phyloP scores from a whole-genome alignment of 495 filamentous ascomycete species.

The Elasticomyces elasticus region DNA sequence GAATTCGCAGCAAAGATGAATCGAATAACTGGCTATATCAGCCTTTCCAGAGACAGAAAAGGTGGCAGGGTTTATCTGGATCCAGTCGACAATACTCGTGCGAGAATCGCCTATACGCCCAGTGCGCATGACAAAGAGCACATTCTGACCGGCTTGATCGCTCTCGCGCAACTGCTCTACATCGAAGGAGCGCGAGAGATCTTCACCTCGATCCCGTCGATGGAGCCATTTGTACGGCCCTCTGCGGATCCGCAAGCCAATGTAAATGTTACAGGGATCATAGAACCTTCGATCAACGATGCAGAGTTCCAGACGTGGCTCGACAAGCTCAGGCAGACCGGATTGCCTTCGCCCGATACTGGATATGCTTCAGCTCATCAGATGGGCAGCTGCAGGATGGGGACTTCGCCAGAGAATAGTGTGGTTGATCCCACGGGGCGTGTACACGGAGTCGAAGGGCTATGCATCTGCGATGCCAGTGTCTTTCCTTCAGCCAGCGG shows the following conservation, averaged over 20 bases:
- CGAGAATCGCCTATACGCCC: slow-evolving; percentile 56
- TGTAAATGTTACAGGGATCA: slow-evolving; percentile 28
- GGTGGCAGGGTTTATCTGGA: slow-evolving; percentile 67
- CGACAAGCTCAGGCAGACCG: slow-evolving; percentile 39
- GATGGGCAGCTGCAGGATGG: slow-evolving; percentile 88
- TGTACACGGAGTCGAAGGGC: slow-evolving; percentile 63
- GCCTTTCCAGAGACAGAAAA: slow-evolving; percentile 61
- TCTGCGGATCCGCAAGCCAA: slow-evolving; percentile 17
- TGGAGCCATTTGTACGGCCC: slow-evolving; percentile 57
- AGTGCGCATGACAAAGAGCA: slow-evolving; percentile 60
- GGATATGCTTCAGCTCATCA: slow-evolving; percentile 65
- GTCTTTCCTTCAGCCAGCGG: slow-evolving; percentile 84
- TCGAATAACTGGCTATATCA: slow-evolving; percentile 57
- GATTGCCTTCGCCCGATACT: slow-evolving; percentile 41
- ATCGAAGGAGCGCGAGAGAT: slow-evolving; percentile 71
- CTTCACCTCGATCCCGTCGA: slow-evolving; percentile 46
- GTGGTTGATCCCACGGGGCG: slow-evolving; percentile 67
- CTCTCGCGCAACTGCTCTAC: slow-evolving; percentile 63
- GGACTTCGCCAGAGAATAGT: slow-evolving; percentile 41
- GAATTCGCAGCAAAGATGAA: slow-evolving; percentile 48
- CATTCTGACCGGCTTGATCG: slow-evolving; percentile 61
- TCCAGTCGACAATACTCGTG: slow-evolving; percentile 47
- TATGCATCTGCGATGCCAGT: slow-evolving; percentile 80
- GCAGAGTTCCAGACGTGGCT: slow-evolving; percentile 61
- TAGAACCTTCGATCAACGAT: slow-evolving; percentile 50